Evolutionary conservation across 352 stramenopile genomes (phyloP).

Genomic region (Phytopythium sindhum): DNA sequence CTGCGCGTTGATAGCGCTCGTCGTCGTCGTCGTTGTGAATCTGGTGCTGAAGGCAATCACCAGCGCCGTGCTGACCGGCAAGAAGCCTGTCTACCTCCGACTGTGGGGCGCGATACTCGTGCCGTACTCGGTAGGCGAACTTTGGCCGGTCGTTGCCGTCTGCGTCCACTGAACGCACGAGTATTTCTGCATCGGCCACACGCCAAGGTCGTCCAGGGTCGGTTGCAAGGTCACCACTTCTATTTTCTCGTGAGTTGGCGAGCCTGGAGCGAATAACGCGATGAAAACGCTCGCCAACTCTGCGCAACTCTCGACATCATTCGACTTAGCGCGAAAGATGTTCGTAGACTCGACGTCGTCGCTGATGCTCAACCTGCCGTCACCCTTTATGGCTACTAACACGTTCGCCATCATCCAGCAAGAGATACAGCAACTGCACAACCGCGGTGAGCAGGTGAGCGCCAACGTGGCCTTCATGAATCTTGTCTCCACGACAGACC

Average conservation of each 20-base stretch:
- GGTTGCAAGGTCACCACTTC: no score
- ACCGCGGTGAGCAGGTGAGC: constrained; percentile 15
- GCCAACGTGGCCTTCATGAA: constrained; percentile 36
- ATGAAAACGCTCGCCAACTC: background rate
- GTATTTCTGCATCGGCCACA: constrained; percentile 25
- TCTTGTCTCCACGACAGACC: constrained; percentile 31
- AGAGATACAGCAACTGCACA: constrained; percentile 25
- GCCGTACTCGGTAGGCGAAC: constrained; percentile 23
- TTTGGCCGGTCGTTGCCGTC: constrained; percentile 23
- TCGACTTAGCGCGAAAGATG: background rate
- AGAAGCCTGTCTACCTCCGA: background rate
- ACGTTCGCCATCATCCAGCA: constrained; percentile 22
- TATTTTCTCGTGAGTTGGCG: no score
- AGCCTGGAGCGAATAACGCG: background rate
- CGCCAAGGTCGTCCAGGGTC: background rate
- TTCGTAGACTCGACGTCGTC: background rate
- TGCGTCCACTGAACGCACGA: constrained; percentile 30
- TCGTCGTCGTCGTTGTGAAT: background rate
- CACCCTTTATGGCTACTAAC: constrained; percentile 1
- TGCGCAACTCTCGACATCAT: background rate
- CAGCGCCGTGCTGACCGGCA: background rate
- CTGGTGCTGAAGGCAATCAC: background rate
- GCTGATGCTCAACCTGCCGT: background rate
- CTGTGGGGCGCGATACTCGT: constrained; percentile 13
- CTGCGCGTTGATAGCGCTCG: constrained; percentile 16